Percentiles rank a stretch among this genome's conserved stretches.
phyloP scores from a whole-genome alignment of 2,329 filamentous ascomycete species.

The Aspergillus aculeatinus region DNA sequence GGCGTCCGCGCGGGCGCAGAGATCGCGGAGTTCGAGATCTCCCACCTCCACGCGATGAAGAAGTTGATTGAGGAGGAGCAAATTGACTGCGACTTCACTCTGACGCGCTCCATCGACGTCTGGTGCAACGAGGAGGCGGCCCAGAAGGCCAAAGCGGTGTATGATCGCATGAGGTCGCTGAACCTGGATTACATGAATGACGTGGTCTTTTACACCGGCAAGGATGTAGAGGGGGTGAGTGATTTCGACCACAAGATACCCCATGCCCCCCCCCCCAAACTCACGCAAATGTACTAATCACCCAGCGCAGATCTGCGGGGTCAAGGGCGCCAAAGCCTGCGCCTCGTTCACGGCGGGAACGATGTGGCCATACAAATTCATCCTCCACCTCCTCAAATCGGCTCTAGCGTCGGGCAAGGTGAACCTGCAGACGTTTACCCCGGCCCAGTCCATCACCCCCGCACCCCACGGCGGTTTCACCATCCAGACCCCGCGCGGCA shows the following conservation, averaged over 20 bases:
- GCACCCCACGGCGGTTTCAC: conserved; percentile 56
- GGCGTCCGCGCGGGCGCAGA: conserved; percentile 38
- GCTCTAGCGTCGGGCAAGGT: conserved; percentile 54
- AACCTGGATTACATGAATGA: conserved; percentile 32
- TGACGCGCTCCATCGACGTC: conserved; percentile 43
- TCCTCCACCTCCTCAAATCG: conserved; percentile 66
- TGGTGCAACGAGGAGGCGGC: conserved; percentile 36
- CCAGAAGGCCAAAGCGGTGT: conserved; percentile 21
- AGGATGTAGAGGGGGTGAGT: conserved; percentile 30
- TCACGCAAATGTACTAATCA: conserved; percentile 1
- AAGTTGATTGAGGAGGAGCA: conserved; percentile 41
- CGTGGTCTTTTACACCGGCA: conserved; percentile 25
- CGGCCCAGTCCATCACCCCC: conserved; percentile 32
- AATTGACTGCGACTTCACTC: conserved; percentile 45
- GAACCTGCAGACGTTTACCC: conserved; percentile 55
- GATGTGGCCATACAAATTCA: conserved; percentile 72
- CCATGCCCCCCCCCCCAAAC: too few relatives aligned
- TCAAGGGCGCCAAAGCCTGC: conserved; percentile 38
- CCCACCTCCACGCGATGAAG: conserved; percentile 41
- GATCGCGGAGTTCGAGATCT: conserved; percentile 41
- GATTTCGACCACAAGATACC: conserved; percentile 1
- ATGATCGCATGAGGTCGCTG: conserved; percentile 28
- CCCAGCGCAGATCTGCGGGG: conserved; percentile 33
- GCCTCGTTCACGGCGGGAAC: conserved; percentile 35
- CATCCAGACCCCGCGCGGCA: conserved; percentile 61